These are phyloP conservation scores for Diaporthe vexans DNA, from an alignment of 2,329 filamentous ascomycete species.

Conservation along the genomic window DNA sequence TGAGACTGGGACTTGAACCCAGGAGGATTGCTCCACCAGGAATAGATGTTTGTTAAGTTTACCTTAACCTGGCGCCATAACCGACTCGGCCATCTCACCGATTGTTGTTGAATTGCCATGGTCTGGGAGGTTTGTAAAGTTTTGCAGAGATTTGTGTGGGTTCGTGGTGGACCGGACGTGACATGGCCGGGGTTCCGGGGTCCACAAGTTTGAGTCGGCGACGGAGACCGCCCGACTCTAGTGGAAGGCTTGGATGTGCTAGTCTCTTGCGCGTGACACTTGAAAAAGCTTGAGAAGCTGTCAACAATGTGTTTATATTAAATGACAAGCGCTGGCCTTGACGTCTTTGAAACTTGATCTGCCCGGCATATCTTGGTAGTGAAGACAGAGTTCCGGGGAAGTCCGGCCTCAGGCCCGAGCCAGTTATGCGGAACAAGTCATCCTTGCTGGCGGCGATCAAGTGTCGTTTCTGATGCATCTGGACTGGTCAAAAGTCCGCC, in stretches of 20 bases:
- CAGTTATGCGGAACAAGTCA: neutral
- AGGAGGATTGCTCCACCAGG: constrained; percentile 42
- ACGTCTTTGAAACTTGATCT: neutral
- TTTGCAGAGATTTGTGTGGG: constrained; percentile 2
- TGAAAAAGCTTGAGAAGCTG: accelerated
- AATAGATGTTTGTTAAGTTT: constrained; percentile 35
- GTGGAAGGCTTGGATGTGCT: neutral
- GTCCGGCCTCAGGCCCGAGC: neutral
- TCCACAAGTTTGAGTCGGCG: constrained; percentile 5
- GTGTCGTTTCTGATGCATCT: neutral
- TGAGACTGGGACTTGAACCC: constrained; percentile 42
- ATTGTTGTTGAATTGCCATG: neutral
- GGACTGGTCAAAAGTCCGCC: too few species aligned
- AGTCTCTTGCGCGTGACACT: neutral
- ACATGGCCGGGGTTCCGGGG: constrained; percentile 9
- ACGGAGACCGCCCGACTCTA: constrained; percentile 1
- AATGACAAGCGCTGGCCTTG: too few species aligned
- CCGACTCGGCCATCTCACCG: constrained; percentile 37
- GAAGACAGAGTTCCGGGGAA: neutral
- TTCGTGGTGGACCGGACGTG: constrained; percentile 1
- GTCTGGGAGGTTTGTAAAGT: neutral
- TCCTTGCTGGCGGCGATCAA: neutral
- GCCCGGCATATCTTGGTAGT: neutral
- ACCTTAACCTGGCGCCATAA: constrained; percentile 40
- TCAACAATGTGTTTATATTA: neutral